phyloP scores from a whole-genome alignment of 176 grass and related monocot genomes.

The barley (Hordeum vulgare) region MorexV3_pseudomolecules_assembly NC_058518.1:72960125-72960624 shows the following conservation, averaged over 20 bases:
- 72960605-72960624: conserved; percentile 22
- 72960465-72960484: conserved; percentile 31
- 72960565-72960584: background rate
- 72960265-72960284: conserved; percentile 47
- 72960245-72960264: conserved; percentile 59
- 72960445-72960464: background rate
- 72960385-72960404: background rate
- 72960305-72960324: conserved; percentile 24
- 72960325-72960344: conserved; percentile 35
- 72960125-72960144: background rate
- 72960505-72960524: conserved; percentile 29
- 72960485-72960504: conserved; percentile 20
- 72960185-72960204: conserved; percentile 26
- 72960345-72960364: conserved; percentile 33
- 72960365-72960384: background rate
- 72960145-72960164: conserved; percentile 1
- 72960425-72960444: conserved; percentile 27
- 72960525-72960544: conserved; percentile 65
- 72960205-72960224: conserved; percentile 36
- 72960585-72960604: conserved; percentile 16
- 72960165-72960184: conserved; percentile 53
- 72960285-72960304: background rate
- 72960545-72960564: background rate
- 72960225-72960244: background rate
- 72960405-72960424: conserved; percentile 49